A percentile compares a stretch with the other conserved stretches of the same genome.
Conservation (phyloP, 2,329 filamentous ascomycete genomes). For the Orbilia oligospora region DNA sequence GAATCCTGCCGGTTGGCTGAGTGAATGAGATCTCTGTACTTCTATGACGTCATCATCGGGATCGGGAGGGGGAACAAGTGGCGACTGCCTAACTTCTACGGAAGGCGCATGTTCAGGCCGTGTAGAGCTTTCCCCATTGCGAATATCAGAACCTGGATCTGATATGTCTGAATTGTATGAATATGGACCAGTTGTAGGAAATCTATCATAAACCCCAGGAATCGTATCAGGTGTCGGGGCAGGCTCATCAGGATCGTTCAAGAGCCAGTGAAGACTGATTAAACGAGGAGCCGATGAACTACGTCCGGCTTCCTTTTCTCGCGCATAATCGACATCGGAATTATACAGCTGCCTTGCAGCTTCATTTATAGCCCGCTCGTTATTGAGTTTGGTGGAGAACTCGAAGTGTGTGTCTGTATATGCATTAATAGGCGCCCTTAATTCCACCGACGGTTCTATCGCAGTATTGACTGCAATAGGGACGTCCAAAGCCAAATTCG, state of each 20-base stretch:
- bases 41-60: constrained; percentile 8
- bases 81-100: not conserved
- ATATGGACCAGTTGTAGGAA: not conserved
- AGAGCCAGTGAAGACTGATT: constrained; percentile 50
- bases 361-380: constrained; percentile 40
- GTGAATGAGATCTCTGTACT: not conserved
- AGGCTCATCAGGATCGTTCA: constrained; percentile 39
- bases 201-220: not conserved
- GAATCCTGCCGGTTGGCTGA: not conserved
- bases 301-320: constrained; percentile 1
- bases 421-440: not conserved
- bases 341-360: constrained; percentile 41
- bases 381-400: not conserved
- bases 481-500: not conserved
- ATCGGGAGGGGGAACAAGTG: not conserved
- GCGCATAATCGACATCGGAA: constrained; percentile 24
- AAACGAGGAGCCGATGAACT: constrained; percentile 14
- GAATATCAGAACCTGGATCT: not conserved
- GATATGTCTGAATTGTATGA: not conserved
- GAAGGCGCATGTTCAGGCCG: not conserved
- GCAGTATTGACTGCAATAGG: not conserved
- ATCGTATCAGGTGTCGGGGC: not conserved
- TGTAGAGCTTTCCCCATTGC: constrained; percentile 5
- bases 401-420: not conserved
- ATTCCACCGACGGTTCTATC: no score